Evolutionary conservation across 2,329 filamentous ascomycete genomes (phyloP).

Genomic region (Fusarium longipes): DNA sequence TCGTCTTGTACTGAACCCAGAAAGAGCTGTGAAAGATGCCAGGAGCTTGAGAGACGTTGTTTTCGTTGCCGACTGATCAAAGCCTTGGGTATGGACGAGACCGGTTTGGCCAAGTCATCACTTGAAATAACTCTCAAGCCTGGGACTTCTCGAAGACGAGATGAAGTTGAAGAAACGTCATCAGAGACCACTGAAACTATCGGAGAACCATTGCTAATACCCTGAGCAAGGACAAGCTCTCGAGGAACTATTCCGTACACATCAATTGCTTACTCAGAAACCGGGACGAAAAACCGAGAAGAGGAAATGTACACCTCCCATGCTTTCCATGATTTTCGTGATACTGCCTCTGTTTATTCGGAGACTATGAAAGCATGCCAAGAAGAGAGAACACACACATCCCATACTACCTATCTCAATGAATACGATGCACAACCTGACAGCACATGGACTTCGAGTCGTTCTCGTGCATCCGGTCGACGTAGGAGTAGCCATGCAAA

Average conservation of each 20-base stretch:
- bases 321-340: too few relatives aligned
- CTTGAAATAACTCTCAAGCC: not conserved
- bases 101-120: not conserved
- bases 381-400: not conserved
- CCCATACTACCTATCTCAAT: not conserved
- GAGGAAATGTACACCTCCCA: not conserved
- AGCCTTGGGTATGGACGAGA: not conserved
- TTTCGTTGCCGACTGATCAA: not conserved
- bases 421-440: not conserved
- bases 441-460: not conserved
- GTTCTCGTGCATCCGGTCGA: not conserved
- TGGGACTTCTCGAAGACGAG: not conserved
- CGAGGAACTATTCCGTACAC: not conserved
- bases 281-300: too few relatives aligned
- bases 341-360: too few relatives aligned
- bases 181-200: not conserved
- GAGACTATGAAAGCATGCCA: not conserved
- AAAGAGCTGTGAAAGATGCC: not conserved
- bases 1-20: not conserved
- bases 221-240: too few relatives aligned
- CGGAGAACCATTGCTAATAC: not conserved
- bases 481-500: not conserved
- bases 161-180: not conserved
- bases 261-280: too few relatives aligned
- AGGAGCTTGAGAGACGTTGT: constrained; percentile 5